These are phyloP conservation scores for Coniochaeta pulveracea DNA, from an alignment of 2,329 filamentous ascomycete genomes.

Conservation along the genomic window DNA sequence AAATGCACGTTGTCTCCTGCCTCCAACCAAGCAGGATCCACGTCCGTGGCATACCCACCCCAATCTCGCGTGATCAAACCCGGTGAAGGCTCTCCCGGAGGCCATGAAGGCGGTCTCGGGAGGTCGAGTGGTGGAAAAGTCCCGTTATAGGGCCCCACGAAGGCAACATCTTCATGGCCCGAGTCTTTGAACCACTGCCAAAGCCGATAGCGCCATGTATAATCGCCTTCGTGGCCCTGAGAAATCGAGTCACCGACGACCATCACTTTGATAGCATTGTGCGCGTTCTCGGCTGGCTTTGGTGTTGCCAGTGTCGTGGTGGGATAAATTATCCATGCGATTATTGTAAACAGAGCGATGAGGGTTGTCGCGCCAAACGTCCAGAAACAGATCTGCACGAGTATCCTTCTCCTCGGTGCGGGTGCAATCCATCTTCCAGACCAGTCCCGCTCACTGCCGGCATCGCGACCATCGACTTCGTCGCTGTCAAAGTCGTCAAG, in stretches of 20 bases:
- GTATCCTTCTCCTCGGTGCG: too few relatives aligned
- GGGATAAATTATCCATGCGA: not conserved
- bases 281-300: not conserved
- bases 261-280: conserved; percentile 14
- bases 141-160: conserved; percentile 25
- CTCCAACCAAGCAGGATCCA: conserved; percentile 14
- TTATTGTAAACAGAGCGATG: not conserved
- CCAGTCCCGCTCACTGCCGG: too few relatives aligned
- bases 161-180: too few relatives aligned
- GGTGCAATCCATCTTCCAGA: too few relatives aligned
- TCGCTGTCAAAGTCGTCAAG: too few relatives aligned
- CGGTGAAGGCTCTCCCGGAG: conserved; percentile 7
- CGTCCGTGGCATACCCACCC: conserved; percentile 20
- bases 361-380: not conserved
- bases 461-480: too few relatives aligned
- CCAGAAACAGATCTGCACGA: too few relatives aligned
- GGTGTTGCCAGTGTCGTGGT: not conserved
- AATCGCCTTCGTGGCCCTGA: conserved; percentile 26
- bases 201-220: conserved; percentile 29
- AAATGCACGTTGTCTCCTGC: conserved; percentile 17
- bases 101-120: conserved; percentile 15
- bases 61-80: conserved; percentile 3
- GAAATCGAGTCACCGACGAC: conserved; percentile 27
- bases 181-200: conserved; percentile 24
- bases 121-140: conserved; percentile 14